Percentiles rank a stretch among this genome's conserved stretches.
These are phyloP conservation scores for Coelastrella sp. DNA, from an alignment of 139 green algal genomes.

Conservation along the genomic window DNA sequence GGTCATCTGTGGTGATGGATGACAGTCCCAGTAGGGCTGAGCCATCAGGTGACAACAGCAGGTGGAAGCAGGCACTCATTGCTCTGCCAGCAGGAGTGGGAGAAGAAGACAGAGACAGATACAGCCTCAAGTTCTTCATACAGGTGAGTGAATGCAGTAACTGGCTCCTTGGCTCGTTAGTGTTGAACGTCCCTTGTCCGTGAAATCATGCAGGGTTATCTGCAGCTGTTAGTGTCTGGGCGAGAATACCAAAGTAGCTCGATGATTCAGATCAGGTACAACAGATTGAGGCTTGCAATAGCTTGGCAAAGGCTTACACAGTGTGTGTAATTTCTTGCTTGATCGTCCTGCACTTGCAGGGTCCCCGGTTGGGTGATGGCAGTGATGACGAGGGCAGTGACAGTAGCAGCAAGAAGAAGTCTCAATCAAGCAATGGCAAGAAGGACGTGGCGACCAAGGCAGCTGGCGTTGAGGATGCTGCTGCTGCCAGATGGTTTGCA, in stretches of 20 bases:
- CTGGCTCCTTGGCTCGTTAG: no score
- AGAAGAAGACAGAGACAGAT: conserved; percentile 9
- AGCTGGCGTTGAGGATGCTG: conserved; percentile 1
- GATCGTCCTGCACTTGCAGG: no score
- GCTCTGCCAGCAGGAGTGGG: conserved; percentile 1
- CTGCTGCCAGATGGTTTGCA: neutral
- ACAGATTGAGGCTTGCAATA: no score
- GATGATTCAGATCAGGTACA: no score
- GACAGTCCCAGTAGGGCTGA: conserved; percentile 50
- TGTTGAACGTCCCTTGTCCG: no score
- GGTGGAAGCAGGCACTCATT: conserved; percentile 57
- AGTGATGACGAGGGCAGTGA: conserved; percentile 14
- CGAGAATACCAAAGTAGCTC: no score
- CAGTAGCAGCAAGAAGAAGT: conserved; percentile 16
- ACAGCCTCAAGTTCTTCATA: conserved; percentile 29
- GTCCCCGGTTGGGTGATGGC: conserved; percentile 3
- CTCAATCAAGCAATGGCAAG: neutral
- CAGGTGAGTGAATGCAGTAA: conserved; percentile 7
- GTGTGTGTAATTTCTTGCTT: no score
- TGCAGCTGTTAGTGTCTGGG: no score
- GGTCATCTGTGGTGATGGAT: conserved; percentile 58
- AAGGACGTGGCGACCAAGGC: neutral
- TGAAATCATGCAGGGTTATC: no score
- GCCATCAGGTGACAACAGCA: conserved; percentile 52
- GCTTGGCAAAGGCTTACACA: no score